phyloP scores from a whole-genome alignment of 148 eudicot species.

The Vaccinium macrocarpon region DNA sequence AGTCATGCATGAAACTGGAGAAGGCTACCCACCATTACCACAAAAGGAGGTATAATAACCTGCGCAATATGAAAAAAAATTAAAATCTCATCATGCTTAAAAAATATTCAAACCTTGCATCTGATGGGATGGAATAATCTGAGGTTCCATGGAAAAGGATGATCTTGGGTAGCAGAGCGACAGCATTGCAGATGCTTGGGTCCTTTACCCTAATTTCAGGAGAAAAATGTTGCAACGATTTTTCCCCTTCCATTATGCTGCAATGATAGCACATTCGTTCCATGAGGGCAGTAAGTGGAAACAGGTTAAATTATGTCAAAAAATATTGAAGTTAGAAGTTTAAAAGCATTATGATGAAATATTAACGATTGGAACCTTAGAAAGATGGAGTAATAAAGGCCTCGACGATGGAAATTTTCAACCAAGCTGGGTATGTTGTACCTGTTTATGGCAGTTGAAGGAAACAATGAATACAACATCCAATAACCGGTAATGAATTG shows the following conservation, averaged over 20 bases:
- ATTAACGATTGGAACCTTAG: conserved; percentile 47
- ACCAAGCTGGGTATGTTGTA: conserved; percentile 69
- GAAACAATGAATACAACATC: neutral
- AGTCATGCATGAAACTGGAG: neutral
- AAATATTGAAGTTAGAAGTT: neutral
- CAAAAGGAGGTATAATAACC: neutral
- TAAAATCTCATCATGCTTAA: neutral
- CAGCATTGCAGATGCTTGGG: conserved; percentile 46
- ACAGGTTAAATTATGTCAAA: neutral
- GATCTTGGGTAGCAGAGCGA: conserved; percentile 63
- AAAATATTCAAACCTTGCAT: conserved; percentile 57
- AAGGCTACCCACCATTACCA: neutral
- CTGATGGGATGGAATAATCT: conserved; percentile 80
- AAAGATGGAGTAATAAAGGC: conserved; percentile 85
- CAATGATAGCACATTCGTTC: conserved; percentile 17
- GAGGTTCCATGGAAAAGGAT: conserved; percentile 79
- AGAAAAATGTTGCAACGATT: conserved; percentile 61
- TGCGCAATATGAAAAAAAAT: neutral
- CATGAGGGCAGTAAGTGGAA: neutral
- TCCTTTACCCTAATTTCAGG: conserved; percentile 72
- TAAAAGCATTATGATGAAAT: neutral
- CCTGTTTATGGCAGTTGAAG: conserved; percentile 34
- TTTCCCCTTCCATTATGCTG: conserved; percentile 97
- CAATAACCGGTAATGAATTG: neutral
- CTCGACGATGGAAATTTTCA: conserved; percentile 85